Evolutionary conservation across 805 yeast genomes (phyloP), one percentile per base, ranked within the genome.

Genomic region (Barnettozyma vustinii): DNA sequence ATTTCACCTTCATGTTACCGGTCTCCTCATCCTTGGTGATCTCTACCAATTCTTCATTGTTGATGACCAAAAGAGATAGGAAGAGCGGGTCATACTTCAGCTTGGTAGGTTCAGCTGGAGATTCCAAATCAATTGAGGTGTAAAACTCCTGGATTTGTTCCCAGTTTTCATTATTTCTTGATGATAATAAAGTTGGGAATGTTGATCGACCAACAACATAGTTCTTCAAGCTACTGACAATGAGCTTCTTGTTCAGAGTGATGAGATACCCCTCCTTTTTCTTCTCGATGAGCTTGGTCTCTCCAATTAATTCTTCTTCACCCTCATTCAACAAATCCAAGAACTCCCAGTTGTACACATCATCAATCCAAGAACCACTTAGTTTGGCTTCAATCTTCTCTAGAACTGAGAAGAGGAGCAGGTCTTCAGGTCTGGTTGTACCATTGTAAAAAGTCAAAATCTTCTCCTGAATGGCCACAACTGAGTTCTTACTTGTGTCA

Each of bases 51-150:
- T 85, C 91, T 5, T 79, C 82, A 56, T 81, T 85, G 61, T 82
- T 84, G 35, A 84, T 61, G 5, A 83, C 65, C 51, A 83, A 60
- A 47, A 84, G 68, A 52, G 87, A 62, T 35, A 90, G 56, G 58
- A 90, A 87, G 58, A 84, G 81, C n/a, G 81, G 75, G 60, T 88
- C 92, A 63, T 90, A 87, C 7, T 68, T 54, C 0, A 70, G 61
- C 16, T 49, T 18, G 1, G 63, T 52, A 9, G 54, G 52, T 41
- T 68, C 47, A 33, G 63, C 58, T 15, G 57, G 49, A 18, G 55
- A 50, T 30, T 45, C 33, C 12, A 55, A 44, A 20, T 48, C 42
- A 21, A 60, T 61, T 13, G 54, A 49, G 0, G 60, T 39, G 49
- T 66, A 66, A 47, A 70, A 68, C 2, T 55, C 40, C n/a, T 60